Evolutionary conservation across 1,284 basidiomycete species (phyloP), one percentile per base, ranked within the genome.

Genomic region (Fomitopsis pinicola): DNA sequence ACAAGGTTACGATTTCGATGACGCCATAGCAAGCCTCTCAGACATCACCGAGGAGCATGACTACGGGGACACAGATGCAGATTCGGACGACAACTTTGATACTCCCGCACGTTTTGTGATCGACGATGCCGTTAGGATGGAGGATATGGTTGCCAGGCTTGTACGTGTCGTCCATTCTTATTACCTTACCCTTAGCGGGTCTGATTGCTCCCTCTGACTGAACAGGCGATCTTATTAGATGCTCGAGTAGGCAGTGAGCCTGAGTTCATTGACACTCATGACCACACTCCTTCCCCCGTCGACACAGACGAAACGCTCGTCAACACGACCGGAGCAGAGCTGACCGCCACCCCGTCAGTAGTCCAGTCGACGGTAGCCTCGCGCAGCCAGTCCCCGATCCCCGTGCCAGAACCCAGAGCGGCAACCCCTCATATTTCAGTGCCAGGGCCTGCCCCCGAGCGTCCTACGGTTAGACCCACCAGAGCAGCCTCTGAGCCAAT

Each of bases 11-110:
- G 50, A 36, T 12, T 69, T 44, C 66, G 72, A 69, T 22, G 73
- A 73, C 55, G 59, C 75, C 42, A 69, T 67, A 53, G 68, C 68
- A 6, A 71, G 73, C 10, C 67, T 76, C 14, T 69, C 72, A 50
- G 72, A 68, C 42, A 70, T 77, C 60, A 67, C 71, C 33, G 74
- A 71, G 28, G 72, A 62, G 12, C 56, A 75, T n/a, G 63, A 68
- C 63, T 67, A 42, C 3, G 7, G 28, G 4, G 19, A 38, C 7
- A 26, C 48, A 53, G 59, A 59, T 26, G 30, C 36, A 55, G 52
- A 26, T n/a, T 28, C 33, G 55, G 59, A 57, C n/a, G n/a, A 7
- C 36, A 14, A 28, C 10, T n/a, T 26, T 17, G 35, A 15, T 10
- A 54, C 35, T 12, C 52, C 35, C 7, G 35, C n/a, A 14, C 52